Percentiles rank a stretch among this genome's conserved stretches.
phyloP scores from a whole-genome alignment of 2,329 filamentous ascomycete species.

The Fusarium bactridioides region DNA sequence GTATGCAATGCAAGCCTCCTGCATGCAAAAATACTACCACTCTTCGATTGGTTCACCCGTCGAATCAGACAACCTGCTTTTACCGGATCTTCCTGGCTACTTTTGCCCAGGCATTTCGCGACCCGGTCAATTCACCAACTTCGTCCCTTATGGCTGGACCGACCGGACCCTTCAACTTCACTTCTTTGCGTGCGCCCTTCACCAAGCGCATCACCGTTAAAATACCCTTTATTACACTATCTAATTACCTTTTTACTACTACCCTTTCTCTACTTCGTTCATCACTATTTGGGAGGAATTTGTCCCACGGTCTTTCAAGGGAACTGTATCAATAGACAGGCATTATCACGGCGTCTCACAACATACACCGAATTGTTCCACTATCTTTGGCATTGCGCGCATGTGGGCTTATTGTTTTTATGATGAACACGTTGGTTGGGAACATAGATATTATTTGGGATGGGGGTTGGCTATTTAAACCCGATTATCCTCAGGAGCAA shows the following conservation, averaged over 20 bases:
- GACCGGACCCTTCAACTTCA: constrained; percentile 36
- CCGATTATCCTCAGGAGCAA: constrained; percentile 25
- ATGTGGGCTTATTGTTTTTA: constrained; percentile 30
- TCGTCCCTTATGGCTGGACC: constrained; percentile 40
- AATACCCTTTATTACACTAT: constrained; percentile 38
- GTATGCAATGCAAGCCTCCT: constrained; percentile 31
- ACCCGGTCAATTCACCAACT: constrained; percentile 8
- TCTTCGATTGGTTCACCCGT: constrained; percentile 6
- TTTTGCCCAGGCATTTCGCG: constrained; percentile 11
- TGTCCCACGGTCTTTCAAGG: constrained; percentile 33
- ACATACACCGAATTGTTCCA: constrained; percentile 30
- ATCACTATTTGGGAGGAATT: constrained; percentile 35
- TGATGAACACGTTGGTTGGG: constrained; percentile 42
- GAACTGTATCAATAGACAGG: constrained; percentile 44
- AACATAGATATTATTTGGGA: constrained; percentile 42
- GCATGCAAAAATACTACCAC: constrained; percentile 4
- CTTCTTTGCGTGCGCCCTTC: constrained; percentile 30
- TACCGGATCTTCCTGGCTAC: constrained; percentile 26
- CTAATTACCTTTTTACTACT: constrained; percentile 26
- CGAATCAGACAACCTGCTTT: constrained; percentile 35
- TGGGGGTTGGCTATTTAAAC: constrained; percentile 22
- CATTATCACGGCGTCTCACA: constrained; percentile 42
- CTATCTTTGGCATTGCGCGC: constrained; percentile 8
- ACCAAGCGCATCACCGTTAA: constrained; percentile 23
- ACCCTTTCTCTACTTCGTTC: constrained; percentile 23